Evolutionary conservation across 495 filamentous ascomycete species (phyloP), one percentile per base, ranked within the genome.

Genomic region (Penicillium paradoxum): DNA sequence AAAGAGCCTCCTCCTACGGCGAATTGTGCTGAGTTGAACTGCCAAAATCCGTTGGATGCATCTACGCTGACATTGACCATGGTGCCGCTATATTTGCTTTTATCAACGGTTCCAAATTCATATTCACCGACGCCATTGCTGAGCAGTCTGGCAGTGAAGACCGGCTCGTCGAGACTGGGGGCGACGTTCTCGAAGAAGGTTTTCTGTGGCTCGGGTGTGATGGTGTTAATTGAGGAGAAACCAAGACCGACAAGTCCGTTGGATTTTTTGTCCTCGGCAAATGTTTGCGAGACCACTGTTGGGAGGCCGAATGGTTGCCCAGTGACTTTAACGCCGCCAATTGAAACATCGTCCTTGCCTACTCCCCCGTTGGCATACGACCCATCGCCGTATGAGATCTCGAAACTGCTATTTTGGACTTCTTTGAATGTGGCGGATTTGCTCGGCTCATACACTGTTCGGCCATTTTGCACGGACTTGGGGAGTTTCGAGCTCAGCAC

Each of bases 141-240:
- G 51, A 83, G 81, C 36, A 93, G 80, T 41, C 85, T 79, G 21
- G 84, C 84, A 2, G 87, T 86, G 68, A 93, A 86, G 19, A 93
- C 67, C 5, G 88, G 87, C 58, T 80, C 69, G 33, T 82, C 77
- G 19, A 95, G 81, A 9, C 66, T 66, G 19, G 73, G 51, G 56
- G 82, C 78, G 41, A 88, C 72, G 62, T 90, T 91, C 52, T 90
- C 88, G 66, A 93, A 92, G 68, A 91, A 93, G 24, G 89, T 93
- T 60, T 83, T 82, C 63, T 90, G 85, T 55, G 73, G 73, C 13
- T 74, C 65, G 0, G 87, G 86, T 45, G 79, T 65, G 36, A 93
- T 81, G 27, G 80, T 85, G 73, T 91, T 95, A 69, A 92, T 77
- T 17, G 70, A 75, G 56, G 79, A 83, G 67, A 91, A 95, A 14